phyloP scores from a whole-genome alignment of 2,329 filamentous ascomycete genomes.

The Myriosclerotinia curreyana region DNA sequence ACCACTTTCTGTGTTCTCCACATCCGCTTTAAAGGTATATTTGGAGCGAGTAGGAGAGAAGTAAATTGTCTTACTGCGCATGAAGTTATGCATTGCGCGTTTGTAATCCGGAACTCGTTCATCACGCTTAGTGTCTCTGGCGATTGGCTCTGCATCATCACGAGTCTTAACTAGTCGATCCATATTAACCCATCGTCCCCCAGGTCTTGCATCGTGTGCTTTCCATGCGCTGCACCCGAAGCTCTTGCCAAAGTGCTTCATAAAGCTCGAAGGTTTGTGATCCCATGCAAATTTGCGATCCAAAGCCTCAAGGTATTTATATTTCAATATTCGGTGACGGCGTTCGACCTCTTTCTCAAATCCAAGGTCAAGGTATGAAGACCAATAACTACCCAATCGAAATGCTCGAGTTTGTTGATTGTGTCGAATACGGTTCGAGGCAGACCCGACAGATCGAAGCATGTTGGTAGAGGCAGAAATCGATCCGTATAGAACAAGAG shows the following conservation, averaged over 20 bases:
- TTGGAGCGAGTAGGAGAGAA: constrained; percentile 2
- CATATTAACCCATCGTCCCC: constrained; percentile 41
- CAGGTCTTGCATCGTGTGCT: constrained; percentile 34
- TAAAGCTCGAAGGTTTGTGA: constrained; percentile 41
- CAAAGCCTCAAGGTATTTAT: constrained; percentile 48
- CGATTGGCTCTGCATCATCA: constrained; percentile 16
- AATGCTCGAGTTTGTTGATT: constrained; percentile 47
- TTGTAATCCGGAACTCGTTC: constrained; percentile 22
- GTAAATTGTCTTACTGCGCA: constrained; percentile 12
- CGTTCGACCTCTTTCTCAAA: constrained; percentile 46
- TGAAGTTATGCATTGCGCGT: constrained; percentile 11
- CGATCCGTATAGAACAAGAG: constrained; percentile 20
- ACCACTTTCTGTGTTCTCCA: constrained; percentile 14
- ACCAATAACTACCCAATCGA: constrained; percentile 48
- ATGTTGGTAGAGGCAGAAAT: constrained; percentile 23
- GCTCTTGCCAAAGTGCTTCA: constrained; percentile 40
- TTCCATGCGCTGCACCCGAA: constrained; percentile 45
- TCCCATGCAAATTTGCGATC: constrained; percentile 49
- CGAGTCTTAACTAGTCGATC: constrained; percentile 34
- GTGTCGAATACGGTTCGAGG: constrained; percentile 25
- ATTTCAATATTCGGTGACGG: constrained; percentile 45
- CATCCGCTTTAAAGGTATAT: constrained; percentile 10
- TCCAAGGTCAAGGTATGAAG: constrained; percentile 44
- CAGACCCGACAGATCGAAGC: constrained; percentile 22
- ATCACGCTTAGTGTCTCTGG: constrained; percentile 31